These are phyloP conservation scores for Logfia minima DNA, from an alignment of 129 eudicot species.

Conservation along the genomic window DNA sequence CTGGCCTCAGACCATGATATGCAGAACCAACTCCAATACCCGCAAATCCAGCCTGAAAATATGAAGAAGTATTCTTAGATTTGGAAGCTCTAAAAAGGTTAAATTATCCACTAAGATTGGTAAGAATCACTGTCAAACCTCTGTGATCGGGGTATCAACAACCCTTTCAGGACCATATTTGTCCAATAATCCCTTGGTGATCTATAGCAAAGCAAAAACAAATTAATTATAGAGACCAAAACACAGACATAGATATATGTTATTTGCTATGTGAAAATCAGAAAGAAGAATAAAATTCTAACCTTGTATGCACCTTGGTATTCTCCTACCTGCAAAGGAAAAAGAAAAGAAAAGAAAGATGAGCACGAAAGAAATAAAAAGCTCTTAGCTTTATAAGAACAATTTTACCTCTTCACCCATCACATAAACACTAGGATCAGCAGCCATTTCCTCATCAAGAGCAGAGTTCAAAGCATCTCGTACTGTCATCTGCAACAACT, in stretches of 20 bases:
- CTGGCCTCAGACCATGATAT: slow-evolving; percentile 63
- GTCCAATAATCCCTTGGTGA: slow-evolving; percentile 71
- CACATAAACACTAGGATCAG: slow-evolving; percentile 78
- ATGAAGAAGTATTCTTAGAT: neutral
- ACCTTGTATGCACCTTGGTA: slow-evolving; percentile 95
- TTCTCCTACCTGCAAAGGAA: slow-evolving; percentile 64
- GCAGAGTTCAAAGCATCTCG: slow-evolving; percentile 97
- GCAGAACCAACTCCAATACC: slow-evolving; percentile 92
- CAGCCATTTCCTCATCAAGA: slow-evolving; percentile 97
- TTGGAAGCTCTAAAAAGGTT: slow-evolving; percentile 21
- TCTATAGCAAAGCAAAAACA: slow-evolving; percentile 32
- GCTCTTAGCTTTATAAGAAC: neutral
- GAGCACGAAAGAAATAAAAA: neutral
- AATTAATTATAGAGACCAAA: slow-evolving; percentile 17
- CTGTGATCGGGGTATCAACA: slow-evolving; percentile 81
- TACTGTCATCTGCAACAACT: slow-evolving; percentile 67
- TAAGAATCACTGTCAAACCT: slow-evolving; percentile 37
- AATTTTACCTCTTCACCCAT: slow-evolving; percentile 93
- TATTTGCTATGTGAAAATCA: neutral
- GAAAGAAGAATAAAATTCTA: slow-evolving; percentile 16
- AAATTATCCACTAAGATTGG: slow-evolving; percentile 2
- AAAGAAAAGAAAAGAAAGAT: too few species aligned
- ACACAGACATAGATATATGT: neutral
- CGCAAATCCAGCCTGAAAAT: slow-evolving; percentile 76
- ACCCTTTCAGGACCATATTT: slow-evolving; percentile 87